Conservation (phyloP, 2,329 filamentous ascomycete genomes). For the Fonsecaea nubica region DNA sequence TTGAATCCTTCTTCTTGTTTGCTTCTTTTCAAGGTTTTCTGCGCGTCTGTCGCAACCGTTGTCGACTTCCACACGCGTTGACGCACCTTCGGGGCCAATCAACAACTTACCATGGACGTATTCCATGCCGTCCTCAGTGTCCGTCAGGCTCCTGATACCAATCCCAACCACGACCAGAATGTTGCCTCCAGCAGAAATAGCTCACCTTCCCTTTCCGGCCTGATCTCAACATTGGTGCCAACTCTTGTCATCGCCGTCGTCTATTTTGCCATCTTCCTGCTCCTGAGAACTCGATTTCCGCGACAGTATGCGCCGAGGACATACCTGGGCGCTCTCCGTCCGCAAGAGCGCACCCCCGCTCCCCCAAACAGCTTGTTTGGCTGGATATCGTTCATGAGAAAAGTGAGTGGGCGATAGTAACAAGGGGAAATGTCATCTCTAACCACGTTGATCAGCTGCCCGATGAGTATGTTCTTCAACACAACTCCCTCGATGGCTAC, state of each 20-base stretch:
- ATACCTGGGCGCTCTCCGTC: constrained; percentile 60
- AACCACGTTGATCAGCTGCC: constrained; percentile 49
- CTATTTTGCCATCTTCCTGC: constrained; percentile 58
- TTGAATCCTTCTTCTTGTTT: not conserved
- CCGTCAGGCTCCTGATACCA: constrained; percentile 25
- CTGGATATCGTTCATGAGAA: constrained; percentile 72
- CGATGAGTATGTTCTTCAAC: constrained; percentile 83
- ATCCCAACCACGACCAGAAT: constrained; percentile 42
- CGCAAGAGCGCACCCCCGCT: constrained; percentile 62
- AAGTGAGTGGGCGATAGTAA: constrained; percentile 52
- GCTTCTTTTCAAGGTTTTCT: not conserved
- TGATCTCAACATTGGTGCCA: constrained; percentile 58
- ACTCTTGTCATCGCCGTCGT: constrained; percentile 53
- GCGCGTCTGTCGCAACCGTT: not conserved
- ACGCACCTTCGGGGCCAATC: not conserved
- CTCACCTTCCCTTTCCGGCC: constrained; percentile 52
- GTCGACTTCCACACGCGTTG: not conserved
- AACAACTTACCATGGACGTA: constrained; percentile 23
- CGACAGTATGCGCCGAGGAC: constrained; percentile 63
- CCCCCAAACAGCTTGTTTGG: constrained; percentile 68
- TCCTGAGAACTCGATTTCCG: constrained; percentile 57
- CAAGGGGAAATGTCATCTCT: not conserved
- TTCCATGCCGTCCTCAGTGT: constrained; percentile 20
- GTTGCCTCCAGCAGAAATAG: constrained; percentile 40
- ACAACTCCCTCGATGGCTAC: constrained; percentile 91